Percentiles rank a stretch among this genome's conserved stretches.
phyloP scores from a whole-genome alignment of 345 rosid species.

The Salix arbutifolia region DNA sequence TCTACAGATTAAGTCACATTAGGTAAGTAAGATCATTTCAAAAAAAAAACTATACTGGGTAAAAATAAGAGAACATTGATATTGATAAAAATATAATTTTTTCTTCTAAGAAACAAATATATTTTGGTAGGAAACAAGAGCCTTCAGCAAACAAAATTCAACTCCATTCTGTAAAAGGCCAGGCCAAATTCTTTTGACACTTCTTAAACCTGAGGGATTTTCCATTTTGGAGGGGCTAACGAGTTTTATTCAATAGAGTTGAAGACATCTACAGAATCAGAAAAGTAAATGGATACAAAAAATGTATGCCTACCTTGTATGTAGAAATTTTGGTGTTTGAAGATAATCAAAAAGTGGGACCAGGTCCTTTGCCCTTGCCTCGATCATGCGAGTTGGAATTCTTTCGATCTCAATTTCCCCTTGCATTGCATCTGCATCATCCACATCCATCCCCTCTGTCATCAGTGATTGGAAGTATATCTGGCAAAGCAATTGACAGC shows the following conservation, averaged over 20 bases:
- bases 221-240: not conserved
- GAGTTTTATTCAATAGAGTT: not conserved
- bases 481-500: constrained; percentile 38
- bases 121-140: too few species aligned
- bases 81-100: too few species aligned
- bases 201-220: not conserved
- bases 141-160: too few species aligned
- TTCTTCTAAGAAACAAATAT: too few species aligned
- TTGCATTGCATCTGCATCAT: constrained; percentile 37
- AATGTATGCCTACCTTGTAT: constrained; percentile 39
- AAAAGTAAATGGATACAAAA: not conserved
- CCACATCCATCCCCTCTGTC: constrained; percentile 21
- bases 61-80: too few species aligned
- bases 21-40: too few species aligned
- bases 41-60: too few species aligned
- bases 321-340: constrained; percentile 38
- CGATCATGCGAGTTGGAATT: constrained; percentile 51
- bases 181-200: too few species aligned
- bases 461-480: constrained; percentile 53
- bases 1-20: too few species aligned
- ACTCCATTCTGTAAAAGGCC: too few species aligned
- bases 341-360: constrained; percentile 63
- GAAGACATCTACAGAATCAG: not conserved
- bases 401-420: constrained; percentile 75
- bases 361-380: constrained; percentile 61